phyloP scores from a whole-genome alignment of 495 filamentous ascomycete genomes.

The Astrothelium macrocarpum region DNA sequence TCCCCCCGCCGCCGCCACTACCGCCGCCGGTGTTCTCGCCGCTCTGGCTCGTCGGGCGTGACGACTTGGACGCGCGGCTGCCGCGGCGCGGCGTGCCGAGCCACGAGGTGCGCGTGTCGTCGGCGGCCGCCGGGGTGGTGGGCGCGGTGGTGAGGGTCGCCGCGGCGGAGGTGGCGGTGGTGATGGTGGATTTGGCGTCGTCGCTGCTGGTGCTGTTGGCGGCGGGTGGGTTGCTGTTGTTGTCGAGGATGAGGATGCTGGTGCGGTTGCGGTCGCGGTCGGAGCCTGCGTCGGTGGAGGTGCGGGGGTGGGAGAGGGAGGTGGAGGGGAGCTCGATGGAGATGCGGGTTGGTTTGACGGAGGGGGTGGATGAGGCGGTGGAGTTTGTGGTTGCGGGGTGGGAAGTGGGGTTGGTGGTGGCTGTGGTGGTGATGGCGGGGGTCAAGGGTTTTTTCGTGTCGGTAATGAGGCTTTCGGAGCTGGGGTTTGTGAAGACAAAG shows the following conservation, averaged over 20 bases:
- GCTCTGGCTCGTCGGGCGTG: not conserved
- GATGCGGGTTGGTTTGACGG: slow-evolving; percentile 11
- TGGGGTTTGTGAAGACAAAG: not conserved
- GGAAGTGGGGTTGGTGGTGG: not conserved
- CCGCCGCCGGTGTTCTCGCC: not conserved
- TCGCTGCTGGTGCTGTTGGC: too few species aligned
- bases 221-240: not conserved
- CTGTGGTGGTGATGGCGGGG: not conserved
- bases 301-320: not conserved
- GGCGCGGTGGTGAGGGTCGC: slow-evolving; percentile 9
- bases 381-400: not conserved
- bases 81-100: slow-evolving; percentile 11
- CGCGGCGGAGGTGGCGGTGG: slow-evolving; percentile 5
- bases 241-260: not conserved
- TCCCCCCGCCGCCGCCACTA: not conserved
- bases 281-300: not conserved
- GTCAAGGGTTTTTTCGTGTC: not conserved
- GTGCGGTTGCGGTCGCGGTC: slow-evolving; percentile 5
- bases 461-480: slow-evolving; percentile 7
- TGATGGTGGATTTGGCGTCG: slow-evolving; percentile 11
- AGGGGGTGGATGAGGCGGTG: slow-evolving; percentile 9
- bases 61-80: not conserved
- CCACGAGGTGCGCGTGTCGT: slow-evolving; percentile 15
- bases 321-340: slow-evolving; percentile 6
- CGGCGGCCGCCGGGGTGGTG: slow-evolving; percentile 17